Conservation (phyloP, 805 yeast genomes). For the Ascoidea asiatica region DNA sequence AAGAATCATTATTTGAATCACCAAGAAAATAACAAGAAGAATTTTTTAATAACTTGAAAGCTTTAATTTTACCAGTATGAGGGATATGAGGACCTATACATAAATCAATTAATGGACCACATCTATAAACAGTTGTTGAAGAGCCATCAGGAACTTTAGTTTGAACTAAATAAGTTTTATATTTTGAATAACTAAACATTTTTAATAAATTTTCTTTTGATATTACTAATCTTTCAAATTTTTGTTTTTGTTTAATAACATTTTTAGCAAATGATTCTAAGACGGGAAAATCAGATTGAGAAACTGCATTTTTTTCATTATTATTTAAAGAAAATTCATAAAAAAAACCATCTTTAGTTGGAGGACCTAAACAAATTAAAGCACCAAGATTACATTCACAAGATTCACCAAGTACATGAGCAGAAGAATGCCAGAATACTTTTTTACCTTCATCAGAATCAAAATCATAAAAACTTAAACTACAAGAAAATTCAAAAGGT, state of each 20-base stretch:
- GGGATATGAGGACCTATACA: slow-evolving; percentile 98
- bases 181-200: slow-evolving; percentile 93
- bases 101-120: slow-evolving; percentile 93
- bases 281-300: slow-evolving; percentile 71
- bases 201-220: slow-evolving; percentile 81
- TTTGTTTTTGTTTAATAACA: slow-evolving; percentile 90
- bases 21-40: slow-evolving; percentile 95
- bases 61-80: slow-evolving; percentile 92
- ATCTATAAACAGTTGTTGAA: slow-evolving; percentile 91
- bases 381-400: slow-evolving; percentile 95
- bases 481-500: slow-evolving; percentile 66
- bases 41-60: slow-evolving; percentile 86
- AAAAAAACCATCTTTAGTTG: slow-evolving; percentile 95
- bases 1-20: slow-evolving; percentile 81
- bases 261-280: slow-evolving; percentile 79
- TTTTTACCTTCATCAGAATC: slow-evolving; percentile 89
- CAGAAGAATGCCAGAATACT: slow-evolving; percentile 98
- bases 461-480: slow-evolving; percentile 76
- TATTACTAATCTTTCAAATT: slow-evolving; percentile 85
- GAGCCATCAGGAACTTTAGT: slow-evolving; percentile 94
- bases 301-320: slow-evolving; percentile 61
- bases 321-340: slow-evolving; percentile 84
- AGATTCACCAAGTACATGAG: slow-evolving; percentile 96
- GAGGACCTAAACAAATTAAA: slow-evolving; percentile 89
- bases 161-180: slow-evolving; percentile 76